A percentile compares a stretch with the other conserved stretches of the same genome.
Conservation (phyloP, 805 yeast genomes). For the Spathaspora boniae region DNA sequence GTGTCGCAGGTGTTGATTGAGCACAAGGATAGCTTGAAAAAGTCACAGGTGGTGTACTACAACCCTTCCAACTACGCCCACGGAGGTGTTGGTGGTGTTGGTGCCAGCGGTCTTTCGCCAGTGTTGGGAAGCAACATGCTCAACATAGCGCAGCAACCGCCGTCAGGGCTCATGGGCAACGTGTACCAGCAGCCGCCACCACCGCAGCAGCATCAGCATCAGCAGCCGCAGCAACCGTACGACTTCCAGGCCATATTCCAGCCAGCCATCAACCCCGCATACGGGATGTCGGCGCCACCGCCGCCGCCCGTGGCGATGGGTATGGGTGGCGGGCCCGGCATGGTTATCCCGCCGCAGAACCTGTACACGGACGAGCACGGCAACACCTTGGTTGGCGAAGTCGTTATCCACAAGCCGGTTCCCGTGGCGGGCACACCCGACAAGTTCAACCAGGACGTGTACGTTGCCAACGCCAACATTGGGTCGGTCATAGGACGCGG, state of each 20-base stretch:
- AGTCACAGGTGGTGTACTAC: slow-evolving; percentile 54
- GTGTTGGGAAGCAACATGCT: too few species aligned
- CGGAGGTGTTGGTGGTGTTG: too few species aligned
- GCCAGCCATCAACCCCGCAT: slow-evolving; percentile 21
- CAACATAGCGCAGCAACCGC: too few species aligned
- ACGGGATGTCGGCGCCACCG: slow-evolving; percentile 1
- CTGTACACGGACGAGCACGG: slow-evolving; percentile 44
- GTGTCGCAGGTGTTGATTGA: slow-evolving; percentile 65
- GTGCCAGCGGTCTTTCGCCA: too few species aligned
- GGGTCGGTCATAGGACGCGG: slow-evolving; percentile 87
- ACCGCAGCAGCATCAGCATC: slow-evolving; percentile 12
- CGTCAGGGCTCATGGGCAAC: slow-evolving; percentile 13
- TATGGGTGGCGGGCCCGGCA: slow-evolving; percentile 13
- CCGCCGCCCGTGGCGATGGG: neutral
- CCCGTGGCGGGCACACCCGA: slow-evolving; percentile 36
- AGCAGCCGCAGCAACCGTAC: slow-evolving; percentile 23
- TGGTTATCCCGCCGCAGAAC: slow-evolving; percentile 28
- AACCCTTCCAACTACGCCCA: slow-evolving; percentile 50
- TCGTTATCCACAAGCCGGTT: slow-evolving; percentile 38
- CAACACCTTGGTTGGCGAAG: slow-evolving; percentile 41
- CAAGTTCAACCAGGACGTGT: slow-evolving; percentile 64
- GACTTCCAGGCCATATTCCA: slow-evolving; percentile 41
- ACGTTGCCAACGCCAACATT: slow-evolving; percentile 71
- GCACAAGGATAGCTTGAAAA: slow-evolving; percentile 50
- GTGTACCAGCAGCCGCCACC: neutral